Percentiles rank a stretch among this genome's conserved stretches.
phyloP scores from a whole-genome alignment of 768 basidiomycete species.

The Collybiopsis luxurians region DNA sequence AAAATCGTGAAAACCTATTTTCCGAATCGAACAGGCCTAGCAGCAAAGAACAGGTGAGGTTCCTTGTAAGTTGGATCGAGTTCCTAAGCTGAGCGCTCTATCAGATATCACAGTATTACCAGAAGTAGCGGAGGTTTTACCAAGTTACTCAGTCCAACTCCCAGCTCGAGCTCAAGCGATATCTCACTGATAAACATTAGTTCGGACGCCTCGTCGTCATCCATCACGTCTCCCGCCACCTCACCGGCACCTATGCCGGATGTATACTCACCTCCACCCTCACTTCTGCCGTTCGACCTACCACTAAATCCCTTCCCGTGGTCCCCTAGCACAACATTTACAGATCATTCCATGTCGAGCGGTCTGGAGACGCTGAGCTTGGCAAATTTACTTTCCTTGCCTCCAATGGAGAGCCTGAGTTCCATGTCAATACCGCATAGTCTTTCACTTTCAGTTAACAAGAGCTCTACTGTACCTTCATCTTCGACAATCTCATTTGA shows the following conservation, averaged over 20 bases:
- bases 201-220: not conserved
- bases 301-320: not conserved
- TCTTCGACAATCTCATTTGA: not conserved
- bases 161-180: not conserved
- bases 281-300: not conserved
- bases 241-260: not conserved
- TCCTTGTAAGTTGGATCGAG: not conserved
- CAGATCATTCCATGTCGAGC: not conserved
- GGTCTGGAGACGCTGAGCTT: not conserved
- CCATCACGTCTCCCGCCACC: not conserved
- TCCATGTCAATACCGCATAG: not conserved
- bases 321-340: not conserved
- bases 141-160: not conserved
- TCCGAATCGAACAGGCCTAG: constrained; percentile 25
- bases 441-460: not conserved
- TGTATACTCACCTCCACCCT: not conserved
- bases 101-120: constrained; percentile 19
- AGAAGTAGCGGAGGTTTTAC: constrained; percentile 1
- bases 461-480: too few relatives aligned
- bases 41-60: constrained; percentile 26
- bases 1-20: constrained; percentile 26
- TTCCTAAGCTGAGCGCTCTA: not conserved
- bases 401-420: not conserved
- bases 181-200: not conserved
- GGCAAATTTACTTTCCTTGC: not conserved